phyloP scores from a whole-genome alignment of 495 filamentous ascomycete genomes.

The Talaromyces trachyspermus region DNA sequence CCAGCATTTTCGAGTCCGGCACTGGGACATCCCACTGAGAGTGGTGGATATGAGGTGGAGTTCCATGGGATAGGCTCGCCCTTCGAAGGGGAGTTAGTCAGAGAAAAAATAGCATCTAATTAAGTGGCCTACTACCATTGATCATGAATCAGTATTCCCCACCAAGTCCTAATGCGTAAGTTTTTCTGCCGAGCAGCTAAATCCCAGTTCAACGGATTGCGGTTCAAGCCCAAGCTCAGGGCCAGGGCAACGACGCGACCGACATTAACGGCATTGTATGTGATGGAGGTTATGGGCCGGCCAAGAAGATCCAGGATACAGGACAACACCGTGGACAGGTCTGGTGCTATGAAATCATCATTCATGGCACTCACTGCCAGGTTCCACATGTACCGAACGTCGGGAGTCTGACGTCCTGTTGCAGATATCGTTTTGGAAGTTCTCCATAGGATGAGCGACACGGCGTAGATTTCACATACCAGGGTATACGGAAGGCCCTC shows the following conservation, averaged over 20 bases:
- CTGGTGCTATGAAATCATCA: slow-evolving; percentile 23
- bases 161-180: slow-evolving; percentile 24
- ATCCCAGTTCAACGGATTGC: slow-evolving; percentile 23
- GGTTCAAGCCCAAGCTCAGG: slow-evolving; percentile 25
- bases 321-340: slow-evolving; percentile 21
- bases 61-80: slow-evolving; percentile 29
- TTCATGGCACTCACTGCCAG: slow-evolving; percentile 24
- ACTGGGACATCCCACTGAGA: slow-evolving; percentile 28
- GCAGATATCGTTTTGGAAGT: slow-evolving; percentile 11
- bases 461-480: slow-evolving; percentile 25
- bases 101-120: too few relatives aligned
- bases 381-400: slow-evolving; percentile 25
- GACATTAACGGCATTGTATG: slow-evolving; percentile 21
- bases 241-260: slow-evolving; percentile 22
- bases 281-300: slow-evolving; percentile 20
- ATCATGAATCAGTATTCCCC: slow-evolving; percentile 29
- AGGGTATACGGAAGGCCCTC: slow-evolving; percentile 23
- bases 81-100: slow-evolving; percentile 13
- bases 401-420: slow-evolving; percentile 16
- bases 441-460: slow-evolving; percentile 21
- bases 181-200: slow-evolving; percentile 18
- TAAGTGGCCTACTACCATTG: too few relatives aligned
- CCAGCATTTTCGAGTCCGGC: slow-evolving; percentile 11
- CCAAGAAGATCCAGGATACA: slow-evolving; percentile 23
- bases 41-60: slow-evolving; percentile 18